phyloP scores from a whole-genome alignment of 805 yeast genomes.

The Saturnispora besseyi region DNA sequence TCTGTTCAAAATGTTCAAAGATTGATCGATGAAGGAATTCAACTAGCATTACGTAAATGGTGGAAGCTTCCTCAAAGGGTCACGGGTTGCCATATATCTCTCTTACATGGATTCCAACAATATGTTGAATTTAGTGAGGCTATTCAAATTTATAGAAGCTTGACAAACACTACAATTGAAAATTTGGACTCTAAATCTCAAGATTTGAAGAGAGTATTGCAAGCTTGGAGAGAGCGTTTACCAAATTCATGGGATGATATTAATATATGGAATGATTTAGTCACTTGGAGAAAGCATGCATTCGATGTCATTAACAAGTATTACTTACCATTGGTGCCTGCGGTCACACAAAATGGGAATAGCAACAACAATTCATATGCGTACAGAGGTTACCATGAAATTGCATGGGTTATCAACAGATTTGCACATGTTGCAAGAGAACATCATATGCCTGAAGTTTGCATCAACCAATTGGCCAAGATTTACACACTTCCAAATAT shows the following conservation, averaged over 20 bases:
- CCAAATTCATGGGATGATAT: conserved; percentile 98
- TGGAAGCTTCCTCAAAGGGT: conserved; percentile 69
- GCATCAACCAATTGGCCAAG: conserved; percentile 84
- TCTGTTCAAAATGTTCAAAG: conserved; percentile 77
- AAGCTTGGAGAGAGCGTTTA: conserved; percentile 95
- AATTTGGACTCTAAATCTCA: conserved; percentile 89
- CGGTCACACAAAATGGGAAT: conserved; percentile 62
- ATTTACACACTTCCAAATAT: conserved; percentile 94
- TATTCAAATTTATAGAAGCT: conserved; percentile 80
- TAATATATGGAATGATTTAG: conserved; percentile 93
- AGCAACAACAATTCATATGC: conserved; percentile 85
- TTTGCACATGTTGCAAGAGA: conserved; percentile 98
- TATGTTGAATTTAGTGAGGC: conserved; percentile 98
- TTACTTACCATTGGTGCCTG: conserved; percentile 85
- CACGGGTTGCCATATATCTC: conserved; percentile 78
- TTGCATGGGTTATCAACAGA: conserved; percentile 97
- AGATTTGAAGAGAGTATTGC: conserved; percentile 87
- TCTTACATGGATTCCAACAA: conserved; percentile 92
- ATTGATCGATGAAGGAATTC: conserved; percentile 93
- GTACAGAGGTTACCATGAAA: conserved; percentile 95
- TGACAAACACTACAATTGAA: conserved; percentile 84
- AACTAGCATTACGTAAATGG: conserved; percentile 87
- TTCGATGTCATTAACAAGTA: conserved; percentile 93
- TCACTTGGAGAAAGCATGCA: conserved; percentile 98
- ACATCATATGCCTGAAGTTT: conserved; percentile 95